Conservation (phyloP, 2,329 filamentous ascomycete genomes). For the Penicillium glabrum region DNA sequence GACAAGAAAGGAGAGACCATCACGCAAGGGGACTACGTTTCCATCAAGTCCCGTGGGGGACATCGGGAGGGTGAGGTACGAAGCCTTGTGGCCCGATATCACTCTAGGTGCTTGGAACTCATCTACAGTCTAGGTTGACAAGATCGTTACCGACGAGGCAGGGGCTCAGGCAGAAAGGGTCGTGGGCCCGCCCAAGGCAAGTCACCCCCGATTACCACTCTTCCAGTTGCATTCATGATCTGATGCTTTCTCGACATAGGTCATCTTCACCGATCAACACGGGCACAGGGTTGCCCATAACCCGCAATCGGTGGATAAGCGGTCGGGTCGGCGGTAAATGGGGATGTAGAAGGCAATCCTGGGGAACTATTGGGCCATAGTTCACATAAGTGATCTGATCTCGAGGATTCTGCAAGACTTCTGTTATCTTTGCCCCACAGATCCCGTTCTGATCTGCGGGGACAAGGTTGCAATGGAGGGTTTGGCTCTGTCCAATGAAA, state of each 20-base stretch:
- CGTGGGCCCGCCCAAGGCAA: conserved; percentile 25
- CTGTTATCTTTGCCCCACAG: background rate
- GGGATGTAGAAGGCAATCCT: background rate
- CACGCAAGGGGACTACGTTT: conserved; percentile 23
- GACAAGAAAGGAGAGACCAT: conserved; percentile 24
- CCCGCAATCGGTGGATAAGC: conserved; percentile 23
- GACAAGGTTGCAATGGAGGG: background rate
- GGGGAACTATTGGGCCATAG: background rate
- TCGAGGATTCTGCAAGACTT: background rate
- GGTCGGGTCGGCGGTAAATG: background rate
- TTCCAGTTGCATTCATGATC: background rate
- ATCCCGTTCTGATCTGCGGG: background rate
- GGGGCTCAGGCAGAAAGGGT: conserved; percentile 24
- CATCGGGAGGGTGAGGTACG: conserved; percentile 23
- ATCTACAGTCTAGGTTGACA: conserved; percentile 17
- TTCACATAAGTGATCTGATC: background rate
- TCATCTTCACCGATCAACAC: conserved; percentile 29
- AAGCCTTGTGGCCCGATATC: background rate
- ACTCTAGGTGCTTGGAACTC: background rate
- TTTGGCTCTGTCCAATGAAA: background rate
- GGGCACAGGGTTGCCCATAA: conserved; percentile 28
- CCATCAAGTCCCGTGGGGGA: conserved; percentile 24
- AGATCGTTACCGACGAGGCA: conserved; percentile 23
- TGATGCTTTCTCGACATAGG: conserved; percentile 9
- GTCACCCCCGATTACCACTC: conserved; percentile 1